Base-by-base conservation (phyloP, 768 basidiomycete genomes). In the Boletus eberwhitei region DNA sequence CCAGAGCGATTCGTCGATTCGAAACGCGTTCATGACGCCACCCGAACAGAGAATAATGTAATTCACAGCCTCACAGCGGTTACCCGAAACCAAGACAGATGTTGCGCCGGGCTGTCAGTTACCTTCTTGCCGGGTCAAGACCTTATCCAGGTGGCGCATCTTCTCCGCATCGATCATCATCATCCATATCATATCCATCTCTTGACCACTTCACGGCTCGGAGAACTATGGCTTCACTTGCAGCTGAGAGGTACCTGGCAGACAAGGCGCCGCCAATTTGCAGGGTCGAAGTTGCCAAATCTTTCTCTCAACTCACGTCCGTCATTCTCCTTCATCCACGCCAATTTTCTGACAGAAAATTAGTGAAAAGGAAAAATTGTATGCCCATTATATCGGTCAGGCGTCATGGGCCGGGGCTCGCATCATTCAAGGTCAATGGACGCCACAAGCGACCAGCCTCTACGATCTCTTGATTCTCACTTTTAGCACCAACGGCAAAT, bases 341-440 rank as follows among this genome's bases (percentile, higher is more conserved):
- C 26, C 8, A 12, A 13, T 38, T 14, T 46, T 37, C 55, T 59
- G 40, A 51, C 52, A 44, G 56, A 54, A 19, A 43, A 37, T n/a
- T 50, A 93, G 90, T 48, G 74, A 81, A 6, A 79, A 79, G 60
- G 91, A 93, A 65, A 87, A 90, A 73, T 79, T 85, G 55, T 94
- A 94, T 63, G 80, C 87, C 3, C 89, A 93, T 70, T 84, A 80
- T 64, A 48, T 91, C 14, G 79, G 77, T 19, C 64, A 81, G 59
- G 91, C 90, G 7, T 83, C 85, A 2, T 94, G 92, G 92, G 88
- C 88, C 0, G 92, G 92, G 29, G 88, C 82, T 47, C 79, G 87
- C 38, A 87, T 94, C 71, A 88, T 92, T 51, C 87, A 90, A 73
- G 86, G 76, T 42, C 90, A 93, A 74, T 91, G 87, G 88, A 89